Evolutionary conservation across 169 alveolate species (phyloP).

Genomic region (Babesia microti): DNA sequence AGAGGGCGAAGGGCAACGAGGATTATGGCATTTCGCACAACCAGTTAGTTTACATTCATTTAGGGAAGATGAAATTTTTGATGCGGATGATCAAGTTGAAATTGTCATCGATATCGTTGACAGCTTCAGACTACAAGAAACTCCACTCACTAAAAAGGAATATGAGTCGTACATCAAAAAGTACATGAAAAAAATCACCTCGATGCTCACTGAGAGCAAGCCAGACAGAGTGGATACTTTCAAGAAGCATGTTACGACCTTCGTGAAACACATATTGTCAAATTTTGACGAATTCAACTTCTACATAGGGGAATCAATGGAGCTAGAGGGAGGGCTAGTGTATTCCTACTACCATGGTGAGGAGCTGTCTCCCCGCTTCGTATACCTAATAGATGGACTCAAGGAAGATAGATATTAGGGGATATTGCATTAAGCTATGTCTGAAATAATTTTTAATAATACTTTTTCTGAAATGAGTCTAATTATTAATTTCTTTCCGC

Average conservation of each 20-base stretch:
- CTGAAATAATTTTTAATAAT: too few species aligned
- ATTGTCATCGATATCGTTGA: slow-evolving; percentile 81
- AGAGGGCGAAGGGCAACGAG: slow-evolving; percentile 75
- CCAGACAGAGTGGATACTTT: slow-evolving; percentile 81
- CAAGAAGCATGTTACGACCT: slow-evolving; percentile 73
- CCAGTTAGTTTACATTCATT: slow-evolving; percentile 25
- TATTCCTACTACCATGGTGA: slow-evolving; percentile 85
- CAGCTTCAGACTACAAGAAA: slow-evolving; percentile 77
- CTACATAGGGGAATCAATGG: slow-evolving; percentile 81
- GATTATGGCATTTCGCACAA: slow-evolving; percentile 81
- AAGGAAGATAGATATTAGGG: slow-evolving; percentile 80
- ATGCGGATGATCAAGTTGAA: slow-evolving; percentile 68
- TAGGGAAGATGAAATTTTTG: slow-evolving; percentile 75
- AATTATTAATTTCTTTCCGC: too few species aligned
- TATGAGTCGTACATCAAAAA: slow-evolving; percentile 78
- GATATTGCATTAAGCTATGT: too few species aligned
- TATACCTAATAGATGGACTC: slow-evolving; percentile 79
- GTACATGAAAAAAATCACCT: slow-evolving; percentile 74
- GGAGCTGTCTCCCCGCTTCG: slow-evolving; percentile 81
- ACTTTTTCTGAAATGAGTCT: too few species aligned
- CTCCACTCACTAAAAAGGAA: slow-evolving; percentile 81
- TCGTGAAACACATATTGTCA: slow-evolving; percentile 76
- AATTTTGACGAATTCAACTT: slow-evolving; percentile 81
- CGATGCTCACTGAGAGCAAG: slow-evolving; percentile 69
- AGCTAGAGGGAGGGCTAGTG: slow-evolving; percentile 76